These are phyloP conservation scores for Leccinum rimulosum DNA, from an alignment of 768 basidiomycete species.

Conservation along the genomic window DNA sequence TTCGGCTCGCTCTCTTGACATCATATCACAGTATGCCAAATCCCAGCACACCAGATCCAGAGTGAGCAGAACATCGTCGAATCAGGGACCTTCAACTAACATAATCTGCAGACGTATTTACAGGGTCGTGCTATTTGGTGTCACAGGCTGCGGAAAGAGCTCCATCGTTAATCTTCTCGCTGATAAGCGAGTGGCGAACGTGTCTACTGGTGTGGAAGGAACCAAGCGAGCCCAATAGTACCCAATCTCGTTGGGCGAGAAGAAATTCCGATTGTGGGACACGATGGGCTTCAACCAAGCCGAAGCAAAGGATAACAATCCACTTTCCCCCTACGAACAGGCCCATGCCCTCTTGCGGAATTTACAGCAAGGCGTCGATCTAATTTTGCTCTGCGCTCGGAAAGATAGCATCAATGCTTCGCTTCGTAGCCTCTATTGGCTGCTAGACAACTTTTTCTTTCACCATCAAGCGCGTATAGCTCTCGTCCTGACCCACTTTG, in stretches of 20 bases:
- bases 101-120: slow-evolving; percentile 15
- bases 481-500: slow-evolving; percentile 41
- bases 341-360: slow-evolving; percentile 33
- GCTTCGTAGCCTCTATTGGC: slow-evolving; percentile 35
- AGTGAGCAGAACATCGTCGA: slow-evolving; percentile 14
- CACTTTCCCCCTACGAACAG: slow-evolving; percentile 25
- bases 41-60: slow-evolving; percentile 2
- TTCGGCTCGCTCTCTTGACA: neutral
- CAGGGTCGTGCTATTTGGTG: slow-evolving; percentile 28
- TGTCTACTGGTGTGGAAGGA: slow-evolving; percentile 29
- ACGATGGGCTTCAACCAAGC: slow-evolving; percentile 34
- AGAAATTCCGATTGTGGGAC: slow-evolving; percentile 31
- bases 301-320: slow-evolving; percentile 10
- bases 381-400: slow-evolving; percentile 40
- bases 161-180: slow-evolving; percentile 31
- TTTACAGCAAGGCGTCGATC: slow-evolving; percentile 35
- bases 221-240: slow-evolving; percentile 31
- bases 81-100: slow-evolving; percentile 1
- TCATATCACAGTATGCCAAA: neutral
- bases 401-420: slow-evolving; percentile 36
- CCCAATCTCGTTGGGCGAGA: slow-evolving; percentile 19
- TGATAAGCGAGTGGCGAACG: slow-evolving; percentile 23
- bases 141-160: slow-evolving; percentile 31
- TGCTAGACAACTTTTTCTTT: slow-evolving; percentile 40
- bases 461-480: slow-evolving; percentile 33